phyloP scores from a whole-genome alignment of 768 basidiomycete species.

The Fomitopsis pulvina region DNA sequence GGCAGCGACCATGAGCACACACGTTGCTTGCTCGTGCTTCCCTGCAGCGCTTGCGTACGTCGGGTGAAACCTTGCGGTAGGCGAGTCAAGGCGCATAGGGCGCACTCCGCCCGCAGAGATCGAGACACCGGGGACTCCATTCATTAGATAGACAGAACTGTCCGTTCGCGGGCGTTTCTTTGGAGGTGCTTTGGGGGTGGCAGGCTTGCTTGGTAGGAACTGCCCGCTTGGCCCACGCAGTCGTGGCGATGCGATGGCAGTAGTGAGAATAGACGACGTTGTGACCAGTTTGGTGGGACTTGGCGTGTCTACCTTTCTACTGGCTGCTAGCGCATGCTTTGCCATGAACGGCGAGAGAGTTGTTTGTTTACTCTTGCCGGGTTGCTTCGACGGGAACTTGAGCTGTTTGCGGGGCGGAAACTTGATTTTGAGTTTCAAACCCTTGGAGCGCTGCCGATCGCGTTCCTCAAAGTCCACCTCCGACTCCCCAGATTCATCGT shows the following conservation, averaged over 20 bases:
- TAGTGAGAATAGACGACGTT: slow-evolving; percentile 1
- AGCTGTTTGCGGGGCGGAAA: slow-evolving; percentile 21
- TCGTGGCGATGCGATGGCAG: background rate
- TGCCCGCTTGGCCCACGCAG: slow-evolving; percentile 11
- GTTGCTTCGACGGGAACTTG: background rate
- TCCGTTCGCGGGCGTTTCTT: slow-evolving; percentile 3
- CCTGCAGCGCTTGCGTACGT: slow-evolving; percentile 10
- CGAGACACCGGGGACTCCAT: background rate
- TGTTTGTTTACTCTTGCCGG: slow-evolving; percentile 4
- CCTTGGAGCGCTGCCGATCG: slow-evolving; percentile 27
- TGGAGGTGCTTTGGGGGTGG: background rate
- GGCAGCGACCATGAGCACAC: slow-evolving; percentile 43
- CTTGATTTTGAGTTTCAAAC: slow-evolving; percentile 33
- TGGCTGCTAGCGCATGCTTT: background rate
- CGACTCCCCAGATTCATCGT: slow-evolving; percentile 22
- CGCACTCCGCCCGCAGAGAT: slow-evolving; percentile 10
- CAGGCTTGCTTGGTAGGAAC: slow-evolving; percentile 14
- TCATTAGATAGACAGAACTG: slow-evolving; percentile 1
- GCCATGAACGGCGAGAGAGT: slow-evolving; percentile 14
- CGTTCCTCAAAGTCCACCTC: slow-evolving; percentile 27
- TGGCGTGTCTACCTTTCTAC: background rate
- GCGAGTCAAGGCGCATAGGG: slow-evolving; percentile 7
- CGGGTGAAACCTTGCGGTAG: slow-evolving; percentile 4
- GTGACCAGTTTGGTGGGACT: background rate
- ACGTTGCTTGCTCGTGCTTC: slow-evolving; percentile 15